These are phyloP conservation scores for Pseudogymnoascus sp. DNA, from an alignment of 2,329 filamentous ascomycete genomes.

Conservation along the genomic window DNA sequence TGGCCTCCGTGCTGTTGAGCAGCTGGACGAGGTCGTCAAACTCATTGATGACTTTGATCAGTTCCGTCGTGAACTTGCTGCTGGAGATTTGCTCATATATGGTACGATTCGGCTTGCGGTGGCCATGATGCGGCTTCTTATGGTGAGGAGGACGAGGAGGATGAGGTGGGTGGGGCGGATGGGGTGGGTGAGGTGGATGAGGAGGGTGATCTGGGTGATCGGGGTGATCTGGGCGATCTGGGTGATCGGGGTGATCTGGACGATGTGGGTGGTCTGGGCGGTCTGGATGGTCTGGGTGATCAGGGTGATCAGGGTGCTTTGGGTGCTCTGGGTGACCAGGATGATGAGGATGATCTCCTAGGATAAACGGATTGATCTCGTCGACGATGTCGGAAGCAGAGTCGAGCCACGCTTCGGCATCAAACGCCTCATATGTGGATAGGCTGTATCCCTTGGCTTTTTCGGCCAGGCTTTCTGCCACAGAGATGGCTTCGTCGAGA, in stretches of 20 bases:
- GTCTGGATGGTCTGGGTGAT: background rate
- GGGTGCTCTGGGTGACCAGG: background rate
- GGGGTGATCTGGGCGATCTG: background rate
- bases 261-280: slow-evolving; percentile 17
- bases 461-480: slow-evolving; percentile 16
- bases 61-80: slow-evolving; percentile 69
- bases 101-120: slow-evolving; percentile 55
- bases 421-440: slow-evolving; percentile 25
- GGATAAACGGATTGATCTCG: slow-evolving; percentile 23
- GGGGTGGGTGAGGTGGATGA: background rate
- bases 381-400: slow-evolving; percentile 30
- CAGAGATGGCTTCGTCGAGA: slow-evolving; percentile 26
- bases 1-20: slow-evolving; percentile 66
- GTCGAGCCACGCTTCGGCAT: slow-evolving; percentile 26
- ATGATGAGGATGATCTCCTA: slow-evolving; percentile 1
- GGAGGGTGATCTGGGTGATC: slow-evolving; percentile 14
- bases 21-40: slow-evolving; percentile 63
- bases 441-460: slow-evolving; percentile 15
- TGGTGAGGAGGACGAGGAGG: slow-evolving; percentile 27
- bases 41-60: slow-evolving; percentile 67
- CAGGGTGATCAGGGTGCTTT: background rate
- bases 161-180: slow-evolving; percentile 22
- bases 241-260: slow-evolving; percentile 25
- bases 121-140: slow-evolving; percentile 19
- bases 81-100: slow-evolving; percentile 73